phyloP scores from a whole-genome alignment of 768 basidiomycete genomes.

The Pulveroboletus sp. region DNA sequence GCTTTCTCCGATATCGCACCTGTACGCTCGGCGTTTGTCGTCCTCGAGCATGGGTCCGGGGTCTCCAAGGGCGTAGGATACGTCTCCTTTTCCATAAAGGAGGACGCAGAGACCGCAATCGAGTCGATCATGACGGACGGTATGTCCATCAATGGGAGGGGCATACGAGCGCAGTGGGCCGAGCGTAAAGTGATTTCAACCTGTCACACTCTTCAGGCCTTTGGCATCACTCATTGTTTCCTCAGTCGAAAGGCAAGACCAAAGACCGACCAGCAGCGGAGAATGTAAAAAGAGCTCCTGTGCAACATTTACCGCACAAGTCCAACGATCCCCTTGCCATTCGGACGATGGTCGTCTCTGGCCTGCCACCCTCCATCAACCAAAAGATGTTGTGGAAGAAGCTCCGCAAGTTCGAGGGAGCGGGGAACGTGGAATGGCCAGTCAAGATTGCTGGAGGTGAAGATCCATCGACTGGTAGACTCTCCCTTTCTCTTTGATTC shows the following conservation, averaged over 20 bases:
- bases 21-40: constrained; percentile 90
- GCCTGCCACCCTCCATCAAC: constrained; percentile 60
- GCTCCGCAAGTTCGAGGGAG: constrained; percentile 73
- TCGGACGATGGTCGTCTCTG: constrained; percentile 74
- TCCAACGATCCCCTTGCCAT: constrained; percentile 77
- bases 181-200: constrained; percentile 61
- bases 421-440: constrained; percentile 73
- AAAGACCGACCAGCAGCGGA: constrained; percentile 31
- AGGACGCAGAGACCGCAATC: constrained; percentile 80
- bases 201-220: background rate
- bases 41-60: constrained; percentile 69
- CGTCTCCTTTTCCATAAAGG: constrained; percentile 83
- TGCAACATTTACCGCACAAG: constrained; percentile 31
- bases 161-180: constrained; percentile 76
- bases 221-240: background rate
- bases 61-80: constrained; percentile 95
- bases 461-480: constrained; percentile 48
- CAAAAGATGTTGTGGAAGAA: constrained; percentile 80
- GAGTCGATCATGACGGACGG: constrained; percentile 62
- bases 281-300: constrained; percentile 35
- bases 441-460: constrained; percentile 42
- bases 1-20: constrained; percentile 96
- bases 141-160: constrained; percentile 62
- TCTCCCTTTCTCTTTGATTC: background rate
- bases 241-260: constrained; percentile 41